Base-by-base conservation (phyloP, 192 early-diverging fungal genomes). In the Dispira parvispora region DNA sequence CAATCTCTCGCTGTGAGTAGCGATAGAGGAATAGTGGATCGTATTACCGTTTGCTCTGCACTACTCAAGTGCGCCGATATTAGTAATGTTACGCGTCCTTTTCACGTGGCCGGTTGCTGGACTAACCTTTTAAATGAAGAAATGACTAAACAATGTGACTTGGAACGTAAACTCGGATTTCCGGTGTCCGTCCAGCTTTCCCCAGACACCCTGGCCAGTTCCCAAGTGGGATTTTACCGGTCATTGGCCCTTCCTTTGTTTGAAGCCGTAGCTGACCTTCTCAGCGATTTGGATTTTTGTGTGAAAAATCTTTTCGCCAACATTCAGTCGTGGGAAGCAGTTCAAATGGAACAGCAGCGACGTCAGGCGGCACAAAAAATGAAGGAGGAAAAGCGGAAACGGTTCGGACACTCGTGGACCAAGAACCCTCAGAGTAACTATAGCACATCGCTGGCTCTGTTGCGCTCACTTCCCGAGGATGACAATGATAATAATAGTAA, bases 51-150 rank as follows among this genome's bases (percentile, higher is more conserved):
- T 18, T 82, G 84, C 11, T 80, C 83, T 32, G 81, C 80, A 13
- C 73, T 89, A 10, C 82, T 89, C 71, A 89, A 89, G 69, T 89
- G 87, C 71, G 84, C 85, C 4, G 87, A 89, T 58, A 86, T 89
- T 62, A 85, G 84, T 65, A 89, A 89, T 68, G 80, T 82, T 61
- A 78, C 84, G 11, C 74, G 87, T 45, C 84, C 85, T 1, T 87
- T 86, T 67, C 79, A 75, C 65, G 80, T 82, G 46, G 81, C 82
- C 54, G 72, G 73, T 65, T 67, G 73, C 53, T 89, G 87, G 87
- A 80, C 85, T 8, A 73, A 79, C 25, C 76, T 84, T 1, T 71
- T 89, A 8, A 70, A 86, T 61, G 75, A 81, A 62, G 87, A 89
- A 56, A 82, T 86, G 68, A 76, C 72, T 2, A 72, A 76, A 45